phyloP scores from a whole-genome alignment of 192 early-diverging fungal genomes.

The Backusella macrospora region DNA sequence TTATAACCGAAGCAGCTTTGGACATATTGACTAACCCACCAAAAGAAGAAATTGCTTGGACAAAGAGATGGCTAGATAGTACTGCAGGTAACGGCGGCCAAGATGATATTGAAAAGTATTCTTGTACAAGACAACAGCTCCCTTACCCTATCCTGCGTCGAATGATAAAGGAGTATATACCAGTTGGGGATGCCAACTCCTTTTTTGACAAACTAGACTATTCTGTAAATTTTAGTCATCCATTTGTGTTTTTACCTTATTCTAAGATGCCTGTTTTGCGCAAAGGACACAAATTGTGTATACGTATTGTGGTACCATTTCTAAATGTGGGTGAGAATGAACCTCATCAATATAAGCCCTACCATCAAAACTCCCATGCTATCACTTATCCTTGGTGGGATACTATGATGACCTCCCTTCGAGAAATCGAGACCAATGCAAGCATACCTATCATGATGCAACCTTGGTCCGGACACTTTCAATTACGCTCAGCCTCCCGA shows the following conservation, averaged over 20 bases:
- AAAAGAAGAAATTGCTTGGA: constrained; percentile 7
- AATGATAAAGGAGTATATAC: constrained; percentile 7
- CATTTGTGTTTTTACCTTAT: constrained; percentile 33
- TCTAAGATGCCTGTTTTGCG: background rate
- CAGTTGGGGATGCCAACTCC: background rate
- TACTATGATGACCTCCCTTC: constrained; percentile 19
- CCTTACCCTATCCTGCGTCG: constrained; percentile 29
- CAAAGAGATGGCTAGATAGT: constrained; percentile 1
- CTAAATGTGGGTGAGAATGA: background rate
- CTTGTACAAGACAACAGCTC: constrained; percentile 3
- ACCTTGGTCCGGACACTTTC: constrained; percentile 27
- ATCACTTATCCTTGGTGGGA: constrained; percentile 32
- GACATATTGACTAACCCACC: background rate
- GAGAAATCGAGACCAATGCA: constrained; percentile 18
- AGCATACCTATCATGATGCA: constrained; percentile 23
- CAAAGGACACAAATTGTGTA: constrained; percentile 40
- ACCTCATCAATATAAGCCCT: constrained; percentile 17
- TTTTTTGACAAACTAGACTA: constrained; percentile 7
- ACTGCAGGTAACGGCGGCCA: background rate
- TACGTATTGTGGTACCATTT: constrained; percentile 48
- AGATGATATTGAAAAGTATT: background rate
- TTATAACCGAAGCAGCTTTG: background rate
- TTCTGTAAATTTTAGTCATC: constrained; percentile 2
- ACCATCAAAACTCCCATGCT: background rate
- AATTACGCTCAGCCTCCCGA: background rate